phyloP scores from a whole-genome alignment of 495 filamentous ascomycete genomes.

The Xylaria longipes region DNA sequence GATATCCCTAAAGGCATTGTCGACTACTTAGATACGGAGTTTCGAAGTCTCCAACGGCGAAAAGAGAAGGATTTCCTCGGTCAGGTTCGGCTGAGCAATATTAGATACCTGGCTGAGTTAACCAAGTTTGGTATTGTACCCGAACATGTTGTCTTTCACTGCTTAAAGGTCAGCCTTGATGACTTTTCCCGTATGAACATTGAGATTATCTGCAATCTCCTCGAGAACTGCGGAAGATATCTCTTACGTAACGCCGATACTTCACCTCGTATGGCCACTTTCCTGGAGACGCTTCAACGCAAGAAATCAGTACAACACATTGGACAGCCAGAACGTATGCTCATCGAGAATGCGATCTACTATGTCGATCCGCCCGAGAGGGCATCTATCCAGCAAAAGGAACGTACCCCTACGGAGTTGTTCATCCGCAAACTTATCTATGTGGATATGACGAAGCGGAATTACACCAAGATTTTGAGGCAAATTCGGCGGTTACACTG shows the following conservation, averaged over 20 bases:
- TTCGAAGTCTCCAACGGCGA: conserved; percentile 94
- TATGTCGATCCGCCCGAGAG: conserved; percentile 95
- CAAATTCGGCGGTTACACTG: conserved; percentile 95
- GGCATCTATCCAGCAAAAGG: conserved; percentile 94
- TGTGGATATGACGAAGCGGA: conserved; percentile 89
- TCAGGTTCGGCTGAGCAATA: conserved; percentile 91
- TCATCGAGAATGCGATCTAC: conserved; percentile 98
- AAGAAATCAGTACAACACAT: conserved; percentile 97
- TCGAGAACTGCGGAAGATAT: conserved; percentile 97
- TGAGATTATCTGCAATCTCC: conserved; percentile 95
- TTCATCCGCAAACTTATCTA: conserved; percentile 94
- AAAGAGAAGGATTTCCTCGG: conserved; percentile 98
- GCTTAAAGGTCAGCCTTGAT: conserved; percentile 94
- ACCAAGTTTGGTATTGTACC: conserved; percentile 98
- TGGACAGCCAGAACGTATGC: conserved; percentile 95
- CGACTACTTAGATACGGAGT: conserved; percentile 94
- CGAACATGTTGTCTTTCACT: conserved; percentile 98
- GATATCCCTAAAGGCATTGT: conserved; percentile 93
- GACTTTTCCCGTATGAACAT: conserved; percentile 99
- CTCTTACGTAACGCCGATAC: conserved; percentile 93
- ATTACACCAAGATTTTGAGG: conserved; percentile 90
- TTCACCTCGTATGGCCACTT: conserved; percentile 87
- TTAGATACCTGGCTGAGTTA: conserved; percentile 94
- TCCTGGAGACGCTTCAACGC: conserved; percentile 90
- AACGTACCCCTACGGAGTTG: conserved; percentile 88